Conservation (phyloP, 73 alveolate genomes). For the Paramecium biaurelia region DNA sequence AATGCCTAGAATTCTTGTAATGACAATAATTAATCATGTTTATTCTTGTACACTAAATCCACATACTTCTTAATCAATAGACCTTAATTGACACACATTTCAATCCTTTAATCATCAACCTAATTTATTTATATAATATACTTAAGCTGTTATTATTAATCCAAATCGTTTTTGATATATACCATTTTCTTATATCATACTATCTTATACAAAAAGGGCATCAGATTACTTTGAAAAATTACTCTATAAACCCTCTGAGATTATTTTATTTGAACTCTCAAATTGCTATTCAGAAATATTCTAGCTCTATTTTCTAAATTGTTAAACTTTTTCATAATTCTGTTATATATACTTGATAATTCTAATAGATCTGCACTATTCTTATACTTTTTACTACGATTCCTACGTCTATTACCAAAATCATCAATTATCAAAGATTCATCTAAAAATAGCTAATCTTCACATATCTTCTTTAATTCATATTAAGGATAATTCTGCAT, state of each 20-base stretch:
- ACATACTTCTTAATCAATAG: not conserved
- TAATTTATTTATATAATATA: not conserved
- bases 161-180: not conserved
- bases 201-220: not conserved
- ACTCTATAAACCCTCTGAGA: not conserved
- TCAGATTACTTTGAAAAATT: not conserved
- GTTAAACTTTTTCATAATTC: not conserved
- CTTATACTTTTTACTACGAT: not conserved
- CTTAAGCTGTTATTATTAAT: not conserved
- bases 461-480: slow-evolving; percentile 9
- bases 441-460: slow-evolving; percentile 51
- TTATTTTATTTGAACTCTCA: not conserved
- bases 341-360: not conserved
- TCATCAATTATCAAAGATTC: not conserved
- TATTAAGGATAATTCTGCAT: slow-evolving; percentile 6
- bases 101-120: slow-evolving; percentile 10
- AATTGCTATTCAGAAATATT: not conserved
- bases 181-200: not conserved
- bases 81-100: not conserved
- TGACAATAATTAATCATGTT: slow-evolving; percentile 17
- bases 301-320: not conserved
- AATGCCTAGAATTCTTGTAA: not conserved
- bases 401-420: not conserved
- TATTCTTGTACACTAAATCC: not conserved
- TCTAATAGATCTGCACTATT: slow-evolving; percentile 4